phyloP scores from a whole-genome alignment of 2,329 filamentous ascomycete genomes.

The Verticillium nonalfalfae region DNA sequence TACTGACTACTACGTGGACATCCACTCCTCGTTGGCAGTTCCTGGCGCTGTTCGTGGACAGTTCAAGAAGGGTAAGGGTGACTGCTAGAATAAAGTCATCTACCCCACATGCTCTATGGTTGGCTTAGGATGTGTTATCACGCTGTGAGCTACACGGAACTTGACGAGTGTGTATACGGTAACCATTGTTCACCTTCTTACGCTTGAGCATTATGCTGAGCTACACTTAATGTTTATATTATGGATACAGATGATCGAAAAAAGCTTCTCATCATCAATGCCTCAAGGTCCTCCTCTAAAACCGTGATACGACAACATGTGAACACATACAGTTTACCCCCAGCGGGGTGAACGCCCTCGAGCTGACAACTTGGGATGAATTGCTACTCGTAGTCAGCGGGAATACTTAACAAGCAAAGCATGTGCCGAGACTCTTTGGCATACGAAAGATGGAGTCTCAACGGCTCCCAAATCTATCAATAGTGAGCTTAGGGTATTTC shows the following conservation, averaged over 20 bases:
- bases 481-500: too few relatives aligned
- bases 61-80: slow-evolving; percentile 18
- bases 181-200: not conserved
- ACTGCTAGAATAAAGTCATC: slow-evolving; percentile 1
- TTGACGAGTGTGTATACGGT: not conserved
- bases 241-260: not conserved
- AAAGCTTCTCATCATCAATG: not conserved
- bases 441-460: too few relatives aligned
- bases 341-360: too few relatives aligned
- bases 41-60: slow-evolving; percentile 48
- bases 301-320: not conserved
- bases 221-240: not conserved
- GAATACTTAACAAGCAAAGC: too few relatives aligned
- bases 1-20: slow-evolving; percentile 43
- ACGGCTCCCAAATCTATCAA: too few relatives aligned
- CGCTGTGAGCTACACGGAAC: not conserved
- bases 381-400: too few relatives aligned
- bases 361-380: too few relatives aligned
- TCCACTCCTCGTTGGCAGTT: slow-evolving; percentile 40
- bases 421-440: too few relatives aligned
- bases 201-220: not conserved
- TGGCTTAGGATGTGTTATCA: too few relatives aligned
- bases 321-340: too few relatives aligned
- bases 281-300: not conserved
- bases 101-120: not conserved